A percentile compares a stretch with the other conserved stretches of the same genome.
phyloP scores from a whole-genome alignment of 108 stramenopile genomes.

The Fistulifera solaris region DNA sequence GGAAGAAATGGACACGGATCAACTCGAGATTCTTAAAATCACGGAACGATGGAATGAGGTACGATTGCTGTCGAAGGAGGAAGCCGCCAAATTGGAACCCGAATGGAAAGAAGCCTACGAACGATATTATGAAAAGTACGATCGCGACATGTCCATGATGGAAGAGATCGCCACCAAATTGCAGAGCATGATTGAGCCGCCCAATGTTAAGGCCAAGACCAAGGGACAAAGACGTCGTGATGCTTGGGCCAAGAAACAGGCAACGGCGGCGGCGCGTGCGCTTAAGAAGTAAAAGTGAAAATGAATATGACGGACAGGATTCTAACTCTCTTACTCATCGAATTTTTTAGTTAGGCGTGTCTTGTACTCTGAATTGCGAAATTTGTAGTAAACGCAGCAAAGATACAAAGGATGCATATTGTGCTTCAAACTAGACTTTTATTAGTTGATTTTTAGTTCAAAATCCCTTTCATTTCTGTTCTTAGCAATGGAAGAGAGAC shows the following conservation, averaged over 20 bases:
- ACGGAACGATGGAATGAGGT: conserved; percentile 56
- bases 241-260: conserved; percentile 31
- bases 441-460: too few relatives aligned
- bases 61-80: conserved; percentile 39
- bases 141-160: conserved; percentile 57
- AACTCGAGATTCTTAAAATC: conserved; percentile 29
- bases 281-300: conserved; percentile 1
- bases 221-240: conserved; percentile 74
- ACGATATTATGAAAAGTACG: conserved; percentile 47
- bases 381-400: too few relatives aligned
- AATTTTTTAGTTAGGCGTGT: too few relatives aligned
- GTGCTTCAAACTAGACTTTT: too few relatives aligned
- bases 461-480: too few relatives aligned
- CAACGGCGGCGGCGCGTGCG: conserved; percentile 7
- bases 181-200: conserved; percentile 49
- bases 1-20: conserved; percentile 32
- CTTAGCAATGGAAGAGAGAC: too few relatives aligned
- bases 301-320: too few relatives aligned
- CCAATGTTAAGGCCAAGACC: conserved; percentile 57
- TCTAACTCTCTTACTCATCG: too few relatives aligned
- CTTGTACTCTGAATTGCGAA: too few relatives aligned
- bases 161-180: conserved; percentile 43
- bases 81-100: conserved; percentile 47
- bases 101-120: conserved; percentile 77
- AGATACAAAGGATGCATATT: too few relatives aligned